Base-by-base conservation (phyloP, 2,329 filamentous ascomycete genomes). In the Fusarium hainanense region DNA sequence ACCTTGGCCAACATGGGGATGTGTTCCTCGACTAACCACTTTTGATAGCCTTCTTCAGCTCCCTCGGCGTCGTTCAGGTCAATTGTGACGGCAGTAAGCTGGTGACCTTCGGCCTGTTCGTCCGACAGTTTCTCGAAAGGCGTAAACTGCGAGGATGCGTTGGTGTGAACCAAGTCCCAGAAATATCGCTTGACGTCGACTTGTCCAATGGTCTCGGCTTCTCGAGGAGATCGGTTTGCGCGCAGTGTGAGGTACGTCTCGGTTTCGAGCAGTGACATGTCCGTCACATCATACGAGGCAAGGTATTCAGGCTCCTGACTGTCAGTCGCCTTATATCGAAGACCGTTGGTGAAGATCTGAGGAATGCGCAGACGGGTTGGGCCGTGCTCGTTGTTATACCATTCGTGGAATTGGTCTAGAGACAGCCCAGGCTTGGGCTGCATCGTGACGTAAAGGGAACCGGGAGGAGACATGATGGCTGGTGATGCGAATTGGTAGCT, bases 321-420 rank as follows among this genome's bases (percentile, higher is more conserved):
- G 77, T 95, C 92, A 18, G 82, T 87, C 11, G 92, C 91, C 27
- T 85, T 86, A 81, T 94, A 97, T 44, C 93, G 90, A 73, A 96
- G 90, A 62, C 93, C 93, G 78, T 93, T 96, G 71, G 82, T 78
- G 77, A 89, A 89, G 77, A 94, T 89, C 74, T 91, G 89, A 6
- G 92, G 88, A 16, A 97, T 82, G 50, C 93, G 90, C 9, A 97
- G 87, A 49, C 93, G 91, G 18, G 90, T 88, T 20, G 93, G 93
- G 56, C 93, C 93, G 81, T 97, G 93, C 82, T 97, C 93, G 79
- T 94, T 96, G 83, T 97, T 94, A 84, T 97, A 97, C 92, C 93
- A 95, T 78, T 97, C 93, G 80, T 97, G 92, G 81, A 97, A 97
- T 75, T 92, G 89, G 67, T 88, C 84, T 49, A 86, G 80, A 58